phyloP scores from a whole-genome alignment of 345 rosid species.

The Stellera chamaejasme region DNA sequence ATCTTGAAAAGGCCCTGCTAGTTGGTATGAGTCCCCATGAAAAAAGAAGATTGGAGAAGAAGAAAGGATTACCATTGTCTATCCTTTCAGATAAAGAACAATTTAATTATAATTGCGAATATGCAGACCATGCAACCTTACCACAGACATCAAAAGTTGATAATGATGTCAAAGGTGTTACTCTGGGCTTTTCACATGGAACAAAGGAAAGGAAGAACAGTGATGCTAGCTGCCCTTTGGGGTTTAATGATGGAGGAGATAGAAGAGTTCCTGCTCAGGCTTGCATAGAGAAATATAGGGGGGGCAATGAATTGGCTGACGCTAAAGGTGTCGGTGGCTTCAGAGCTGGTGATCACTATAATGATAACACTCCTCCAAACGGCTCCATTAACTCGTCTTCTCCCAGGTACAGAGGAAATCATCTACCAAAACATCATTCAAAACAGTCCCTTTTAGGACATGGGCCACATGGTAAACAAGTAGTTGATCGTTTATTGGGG shows the following conservation, averaged over 20 bases:
- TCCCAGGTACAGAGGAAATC: conserved; percentile 22
- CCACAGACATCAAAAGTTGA: conserved; percentile 13
- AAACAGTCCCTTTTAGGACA: conserved; percentile 83
- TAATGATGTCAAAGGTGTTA: conserved; percentile 10
- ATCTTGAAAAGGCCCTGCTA: conserved; percentile 77
- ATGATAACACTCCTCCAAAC: conserved; percentile 9
- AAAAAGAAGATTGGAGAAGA: conserved; percentile 60
- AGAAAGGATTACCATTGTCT: conserved; percentile 37
- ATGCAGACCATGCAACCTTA: conserved; percentile 5
- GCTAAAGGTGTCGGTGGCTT: conserved; percentile 14
- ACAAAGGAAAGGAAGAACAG: conserved; percentile 14
- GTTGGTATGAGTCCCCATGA: conserved; percentile 91
- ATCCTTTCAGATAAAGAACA: conserved; percentile 23
- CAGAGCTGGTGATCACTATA: conserved; percentile 23
- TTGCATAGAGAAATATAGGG: conserved; percentile 16
- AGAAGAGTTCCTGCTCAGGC: conserved; percentile 8
- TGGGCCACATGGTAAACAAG: conserved; percentile 93
- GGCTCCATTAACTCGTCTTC: conserved; percentile 16
- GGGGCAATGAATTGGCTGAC: conserved; percentile 20
- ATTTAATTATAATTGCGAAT: conserved; percentile 9
- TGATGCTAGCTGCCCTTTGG: conserved; percentile 12
- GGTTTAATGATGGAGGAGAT: conserved; percentile 14
- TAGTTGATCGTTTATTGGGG: conserved; percentile 56
- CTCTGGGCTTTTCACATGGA: conserved; percentile 2
- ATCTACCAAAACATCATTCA: conserved; percentile 34